Evolutionary conservation across 129 eudicot species (phyloP).

Genomic region (Cynara cardunculus): DNA sequence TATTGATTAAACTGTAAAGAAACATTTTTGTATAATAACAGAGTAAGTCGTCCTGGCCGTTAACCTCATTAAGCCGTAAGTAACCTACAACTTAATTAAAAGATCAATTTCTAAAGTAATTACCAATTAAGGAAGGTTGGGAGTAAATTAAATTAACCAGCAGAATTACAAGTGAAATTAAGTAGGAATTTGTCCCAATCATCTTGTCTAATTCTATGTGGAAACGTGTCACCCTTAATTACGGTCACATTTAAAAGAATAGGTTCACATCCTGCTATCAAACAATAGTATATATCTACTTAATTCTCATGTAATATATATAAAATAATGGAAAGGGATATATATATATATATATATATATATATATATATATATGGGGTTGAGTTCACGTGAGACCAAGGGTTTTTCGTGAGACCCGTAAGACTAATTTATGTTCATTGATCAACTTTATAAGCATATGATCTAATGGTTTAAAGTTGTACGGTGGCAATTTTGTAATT

Average conservation of each 20-base stretch:
- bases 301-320: no score
- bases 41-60: neutral
- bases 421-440: no score
- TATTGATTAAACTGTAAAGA: neutral
- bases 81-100: neutral
- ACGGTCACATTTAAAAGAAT: neutral
- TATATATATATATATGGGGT: no score
- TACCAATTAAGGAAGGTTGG: neutral
- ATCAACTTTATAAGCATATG: no score
- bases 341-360: no score
- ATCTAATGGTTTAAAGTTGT: no score
- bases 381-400: no score
- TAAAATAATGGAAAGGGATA: no score
- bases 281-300: neutral
- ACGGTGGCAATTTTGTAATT: no score
- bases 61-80: neutral
- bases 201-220: conserved; percentile 14
- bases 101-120: no score
- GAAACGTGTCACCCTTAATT: conserved; percentile 17
- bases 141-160: neutral
- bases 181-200: conserved; percentile 1
- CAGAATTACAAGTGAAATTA: neutral
- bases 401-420: no score
- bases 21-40: neutral
- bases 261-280: conserved; percentile 11